Evolutionary conservation across 1,139 yeast genomes (phyloP), one percentile per base, ranked within the genome.

Genomic region (Yamadazyma aaseri): DNA sequence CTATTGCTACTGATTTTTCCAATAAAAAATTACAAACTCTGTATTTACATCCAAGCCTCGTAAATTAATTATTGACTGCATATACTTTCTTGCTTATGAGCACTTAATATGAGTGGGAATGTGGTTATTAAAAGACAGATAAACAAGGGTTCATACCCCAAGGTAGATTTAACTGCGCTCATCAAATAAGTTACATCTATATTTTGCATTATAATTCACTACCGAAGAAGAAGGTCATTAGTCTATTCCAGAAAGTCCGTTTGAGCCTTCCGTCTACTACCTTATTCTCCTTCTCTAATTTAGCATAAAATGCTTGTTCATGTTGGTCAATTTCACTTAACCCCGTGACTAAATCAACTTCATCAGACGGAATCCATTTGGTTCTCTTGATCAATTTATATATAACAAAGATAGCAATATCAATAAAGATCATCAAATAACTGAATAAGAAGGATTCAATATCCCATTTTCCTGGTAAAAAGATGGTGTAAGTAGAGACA

Each of bases 361-460:
- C 77, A 12, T 47, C 45, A 2, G 84, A 70, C 26, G 63, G 60
- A 32, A 56, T 62, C 63, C 79, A 66, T 45, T 68, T 73, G 32
- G 81, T 75, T 36, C 69, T 63, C 52, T 65, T 70, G n/a, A 79
- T 24, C 4, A 73, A 28, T 51, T 84, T 84, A 72, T 82, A 82
- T 13, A 56, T 58, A 9, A 80, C 42, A 44, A 71, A 83, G 14
- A 84, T 64, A 2, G 57, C 76, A 33, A 81, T 54, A 49, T 80
- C 79, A 30, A 84, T 61, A 40, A 82, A 82, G 17, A 84, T 68
- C 78, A 83, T 76, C 44, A 85, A 57, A 51, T 84, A 85, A 41
- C 75, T 71, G 51, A 83, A 82, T 38, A 85, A 55, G 49, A 85
- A 86, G 10, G 78, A 68, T 40, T 79, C 60, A 13, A 69, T 53